Percentiles rank a stretch among this genome's conserved stretches.
Conservation (phyloP, 805 yeast genomes). For the Yarrowia porcina region DNA sequence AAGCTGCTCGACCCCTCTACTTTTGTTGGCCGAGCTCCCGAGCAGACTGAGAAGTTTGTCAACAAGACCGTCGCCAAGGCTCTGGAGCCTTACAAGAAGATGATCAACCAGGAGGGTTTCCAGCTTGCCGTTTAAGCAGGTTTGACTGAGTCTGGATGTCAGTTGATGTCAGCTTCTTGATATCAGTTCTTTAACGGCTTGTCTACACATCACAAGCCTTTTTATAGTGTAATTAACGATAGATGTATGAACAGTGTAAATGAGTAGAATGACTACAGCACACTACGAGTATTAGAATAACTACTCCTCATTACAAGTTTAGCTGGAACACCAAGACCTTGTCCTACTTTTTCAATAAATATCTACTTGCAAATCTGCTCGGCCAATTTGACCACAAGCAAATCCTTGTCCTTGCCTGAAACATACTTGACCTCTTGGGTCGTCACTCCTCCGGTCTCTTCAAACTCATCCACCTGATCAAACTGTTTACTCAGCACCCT, state of each 20-base stretch:
- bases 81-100: conserved; percentile 58
- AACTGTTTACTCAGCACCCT: conserved; percentile 37
- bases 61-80: conserved; percentile 81
- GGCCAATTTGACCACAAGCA: conserved; percentile 15
- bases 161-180: not conserved
- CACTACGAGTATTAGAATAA: no score
- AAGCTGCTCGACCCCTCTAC: conserved; percentile 83
- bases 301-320: no score
- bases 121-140: conserved; percentile 66
- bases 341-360: not conserved
- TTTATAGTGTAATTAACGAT: conserved; percentile 12
- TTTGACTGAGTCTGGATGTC: no score
- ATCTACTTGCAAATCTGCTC: not conserved
- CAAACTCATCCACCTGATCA: conserved; percentile 19
- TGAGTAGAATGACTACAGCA: no score
- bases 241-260: not conserved
- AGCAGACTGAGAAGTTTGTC: conserved; percentile 93
- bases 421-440: conserved; percentile 22
- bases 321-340: no score
- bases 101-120: conserved; percentile 64
- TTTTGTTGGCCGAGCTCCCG: conserved; percentile 97
- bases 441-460: conserved; percentile 11
- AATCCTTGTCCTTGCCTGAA: not conserved
- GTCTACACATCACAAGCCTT: not conserved
- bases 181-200: not conserved